Evolutionary conservation across 1,284 basidiomycete species (phyloP), one percentile per base, ranked within the genome.

Genomic region (Rugosomyces carneus): DNA sequence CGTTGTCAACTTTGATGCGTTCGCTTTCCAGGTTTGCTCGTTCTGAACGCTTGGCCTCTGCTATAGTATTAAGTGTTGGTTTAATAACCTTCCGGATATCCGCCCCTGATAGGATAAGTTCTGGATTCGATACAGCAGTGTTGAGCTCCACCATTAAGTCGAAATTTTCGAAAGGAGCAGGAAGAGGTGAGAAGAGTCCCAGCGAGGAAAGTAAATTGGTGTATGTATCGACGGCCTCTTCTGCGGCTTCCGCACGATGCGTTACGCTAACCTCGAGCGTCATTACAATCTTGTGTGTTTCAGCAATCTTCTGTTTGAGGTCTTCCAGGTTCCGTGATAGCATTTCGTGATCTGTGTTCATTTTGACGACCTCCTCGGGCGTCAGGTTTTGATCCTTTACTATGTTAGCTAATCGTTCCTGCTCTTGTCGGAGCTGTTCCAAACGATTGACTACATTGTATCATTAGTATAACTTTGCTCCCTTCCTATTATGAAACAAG

Each of bases 261-360:
- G 86, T 80, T 48, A 90, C 78, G 42, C 75, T 75, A 48, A 93
- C 83, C 61, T 93, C 91, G 29, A 89, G 75, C 18, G 80, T 78
- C 67, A 84, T 81, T 34, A 86, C 75, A 5, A 67, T 62, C 57
- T 83, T 80, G 47, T 82, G 81, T 1, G 80, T 79, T 54, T 92
- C 87, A 0, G 76, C 65, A 7, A 87, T 79, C 60, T 84, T 90
- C 55, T 76, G 72, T 52, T 80, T 81, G 37, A 92, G 74, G 48
- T 89, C 88, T 55, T 86, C 84, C 31, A 90, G 64, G 59, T 72
- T 85, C 52, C 73, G 80, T 21, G 73, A 68, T 18, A 94, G 70
- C 16, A 71, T 77, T 57, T 91, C 87, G 53, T 89, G 84, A 53
- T 93, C 89, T 11, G 80, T 81, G 54, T 84, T 93, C 90, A 94